These are phyloP conservation scores for Sporothrix protearum DNA, from an alignment of 2,329 filamentous ascomycete genomes.

Conservation along the genomic window DNA sequence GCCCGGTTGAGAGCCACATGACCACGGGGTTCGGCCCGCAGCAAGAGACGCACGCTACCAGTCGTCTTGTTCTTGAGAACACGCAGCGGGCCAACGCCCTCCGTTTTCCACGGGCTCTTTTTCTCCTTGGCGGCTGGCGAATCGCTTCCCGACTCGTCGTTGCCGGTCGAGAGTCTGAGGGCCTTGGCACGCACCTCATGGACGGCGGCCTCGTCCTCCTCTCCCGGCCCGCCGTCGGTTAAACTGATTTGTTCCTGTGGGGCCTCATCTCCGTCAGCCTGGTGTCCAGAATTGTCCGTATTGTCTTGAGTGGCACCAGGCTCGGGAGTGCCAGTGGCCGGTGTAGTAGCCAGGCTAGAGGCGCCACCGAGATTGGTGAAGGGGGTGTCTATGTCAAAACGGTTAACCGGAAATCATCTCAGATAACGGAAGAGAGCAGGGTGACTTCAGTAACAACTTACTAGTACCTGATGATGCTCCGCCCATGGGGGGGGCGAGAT, in stretches of 20 bases:
- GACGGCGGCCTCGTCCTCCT: conserved; percentile 68
- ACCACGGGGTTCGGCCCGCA: conserved; percentile 72
- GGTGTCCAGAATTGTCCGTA: conserved; percentile 41
- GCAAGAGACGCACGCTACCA: conserved; percentile 62
- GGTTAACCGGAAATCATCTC: neutral
- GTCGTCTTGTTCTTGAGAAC: conserved; percentile 71
- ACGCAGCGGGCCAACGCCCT: conserved; percentile 68
- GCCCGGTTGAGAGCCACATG: conserved; percentile 69
- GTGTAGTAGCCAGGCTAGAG: conserved; percentile 59
- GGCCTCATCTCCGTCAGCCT: conserved; percentile 54
- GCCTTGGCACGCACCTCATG: conserved; percentile 70
- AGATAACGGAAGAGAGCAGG: neutral
- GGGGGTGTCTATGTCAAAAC: conserved; percentile 48
- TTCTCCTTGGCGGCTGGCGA: conserved; percentile 43
- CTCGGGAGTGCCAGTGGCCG: conserved; percentile 57
- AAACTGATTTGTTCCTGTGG: conserved; percentile 68
- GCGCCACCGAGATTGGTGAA: conserved; percentile 53
- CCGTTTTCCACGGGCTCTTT: conserved; percentile 61
- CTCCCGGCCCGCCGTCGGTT: conserved; percentile 61
- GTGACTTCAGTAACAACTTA: conserved; percentile 33
- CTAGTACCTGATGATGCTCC: conserved; percentile 43
- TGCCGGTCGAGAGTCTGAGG: conserved; percentile 54
- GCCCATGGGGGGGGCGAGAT: conserved; percentile 34
- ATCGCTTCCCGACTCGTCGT: conserved; percentile 44
- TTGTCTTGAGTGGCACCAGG: conserved; percentile 46